Conservation (phyloP, 805 yeast genomes). For the Cyberlindnera xishuangbannaensis region DNA sequence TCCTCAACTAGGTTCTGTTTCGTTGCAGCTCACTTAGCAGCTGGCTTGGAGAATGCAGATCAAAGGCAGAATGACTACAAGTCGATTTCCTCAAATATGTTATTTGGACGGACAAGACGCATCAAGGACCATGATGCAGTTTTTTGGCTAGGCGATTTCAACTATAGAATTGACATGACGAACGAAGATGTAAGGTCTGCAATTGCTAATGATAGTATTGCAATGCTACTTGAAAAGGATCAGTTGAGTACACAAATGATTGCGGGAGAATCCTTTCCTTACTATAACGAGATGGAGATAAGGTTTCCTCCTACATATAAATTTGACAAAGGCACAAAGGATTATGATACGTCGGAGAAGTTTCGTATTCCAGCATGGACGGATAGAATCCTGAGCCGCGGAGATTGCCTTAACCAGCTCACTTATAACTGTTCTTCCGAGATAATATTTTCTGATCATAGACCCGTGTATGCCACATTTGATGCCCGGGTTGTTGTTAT, state of each 20-base stretch:
- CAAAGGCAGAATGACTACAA: conserved; percentile 87
- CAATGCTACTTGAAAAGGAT: conserved; percentile 58
- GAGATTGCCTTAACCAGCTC: conserved; percentile 34
- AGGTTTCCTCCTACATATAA: conserved; percentile 81
- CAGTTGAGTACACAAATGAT: conserved; percentile 75
- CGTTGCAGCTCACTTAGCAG: conserved; percentile 86
- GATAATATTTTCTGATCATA: conserved; percentile 75
- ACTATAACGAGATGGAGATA: conserved; percentile 51
- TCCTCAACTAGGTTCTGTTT: conserved; percentile 71
- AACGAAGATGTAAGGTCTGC: conserved; percentile 68
- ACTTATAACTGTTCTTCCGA: conserved; percentile 62
- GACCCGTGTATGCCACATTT: conserved; percentile 85
- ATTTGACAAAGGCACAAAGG: conserved; percentile 75
- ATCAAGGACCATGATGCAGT: conserved; percentile 74
- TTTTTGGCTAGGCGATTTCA: conserved; percentile 93
- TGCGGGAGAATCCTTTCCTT: conserved; percentile 66
- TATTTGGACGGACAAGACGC: conserved; percentile 42
- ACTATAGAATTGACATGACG: conserved; percentile 67
- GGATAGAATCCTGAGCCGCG: conserved; percentile 72
- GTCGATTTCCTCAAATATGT: conserved; percentile 62
- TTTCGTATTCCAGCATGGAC: conserved; percentile 96
- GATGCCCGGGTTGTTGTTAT: conserved; percentile 58
- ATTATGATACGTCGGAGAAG: conserved; percentile 86
- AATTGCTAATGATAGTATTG: conserved; percentile 40
- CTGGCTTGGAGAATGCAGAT: conserved; percentile 75